Evolutionary conservation across 2,329 filamentous ascomycete genomes (phyloP), one percentile per base, ranked within the genome.

Genomic region (Ascocoryne sarcoides): DNA sequence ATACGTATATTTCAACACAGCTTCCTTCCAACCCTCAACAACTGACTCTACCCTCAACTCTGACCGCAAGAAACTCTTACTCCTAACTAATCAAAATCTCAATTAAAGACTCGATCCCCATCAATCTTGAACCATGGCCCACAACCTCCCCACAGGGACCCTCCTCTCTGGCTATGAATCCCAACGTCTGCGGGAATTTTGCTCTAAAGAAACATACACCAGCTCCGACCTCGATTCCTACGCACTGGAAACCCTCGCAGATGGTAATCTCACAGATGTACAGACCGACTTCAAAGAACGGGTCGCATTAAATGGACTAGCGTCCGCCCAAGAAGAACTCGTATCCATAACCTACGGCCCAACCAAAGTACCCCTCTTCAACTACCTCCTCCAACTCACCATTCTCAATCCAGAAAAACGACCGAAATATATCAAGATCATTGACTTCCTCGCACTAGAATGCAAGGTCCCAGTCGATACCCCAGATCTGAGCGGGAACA

Each of bases 351-450:
- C 15, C 8, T 44, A 44, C 26, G 37, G 42, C 21, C 42, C 37
- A 5, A 41, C 37, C 10, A 38, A 42, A 37, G 20, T 42, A 18
- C 35, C 43, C 3, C 23, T 45, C 32, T 45, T 31, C 39, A 45
- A 42, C 36, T 45, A 17, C 38, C 20, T 45, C 16, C 43, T 45
- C 18, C 43, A 45, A 33, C 34, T 45, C 35, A 45, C 43, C 1
- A 17, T 42, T 20, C 36, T 45, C 5, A 28, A 37, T 18, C 39
- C 43, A 10, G 14, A 18, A 14, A 20, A 21, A 7, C 38, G 43
- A 26, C 10, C 17, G 2, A n/a, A 15, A 1, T 45, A 45, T 16
- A 14, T 44, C 10, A 21, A 41, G n/a, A 32, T 33, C 21, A 15
- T 37, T n/a, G 34, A 35, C 3, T 45, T 19, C 32, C 36, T 42